Percentiles rank a stretch among this genome's conserved stretches.
These are phyloP conservation scores for Trametes villosa DNA, from an alignment of 768 basidiomycete species.

Conservation along the genomic window DNA sequence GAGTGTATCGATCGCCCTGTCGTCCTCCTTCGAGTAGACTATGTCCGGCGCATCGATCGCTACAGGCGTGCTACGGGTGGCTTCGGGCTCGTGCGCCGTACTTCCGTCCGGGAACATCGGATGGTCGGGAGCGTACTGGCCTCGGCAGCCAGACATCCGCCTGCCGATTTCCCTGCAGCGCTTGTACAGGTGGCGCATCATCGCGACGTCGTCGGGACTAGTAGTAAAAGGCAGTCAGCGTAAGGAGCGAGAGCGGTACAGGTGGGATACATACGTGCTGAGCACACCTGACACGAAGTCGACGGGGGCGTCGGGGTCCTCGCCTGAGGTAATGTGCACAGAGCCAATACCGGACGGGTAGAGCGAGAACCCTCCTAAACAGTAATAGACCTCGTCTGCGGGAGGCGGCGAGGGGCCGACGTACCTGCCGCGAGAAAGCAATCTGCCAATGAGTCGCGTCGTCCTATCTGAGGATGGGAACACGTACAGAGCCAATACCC, in stretches of 20 bases:
- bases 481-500: neutral
- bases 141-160: constrained; percentile 50
- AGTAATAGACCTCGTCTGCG: constrained; percentile 18
- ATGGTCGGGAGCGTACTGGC: constrained; percentile 33
- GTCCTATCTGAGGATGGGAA: neutral
- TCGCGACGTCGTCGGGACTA: constrained; percentile 36
- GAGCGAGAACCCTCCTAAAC: constrained; percentile 11
- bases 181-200: constrained; percentile 59
- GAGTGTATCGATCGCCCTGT: constrained; percentile 38
- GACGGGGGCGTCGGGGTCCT: constrained; percentile 25
- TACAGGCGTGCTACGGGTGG: constrained; percentile 28
- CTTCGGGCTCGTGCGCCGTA: constrained; percentile 29
- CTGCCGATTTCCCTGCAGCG: constrained; percentile 55
- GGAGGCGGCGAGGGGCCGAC: neutral
- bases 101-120: constrained; percentile 39
- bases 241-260: neutral
- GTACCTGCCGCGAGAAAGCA: neutral
- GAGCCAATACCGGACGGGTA: constrained; percentile 30
- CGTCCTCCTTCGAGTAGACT: constrained; percentile 39
- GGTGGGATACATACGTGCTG: neutral
- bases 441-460: neutral
- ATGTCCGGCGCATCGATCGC: constrained; percentile 36
- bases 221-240: neutral
- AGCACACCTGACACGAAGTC: constrained; percentile 33
- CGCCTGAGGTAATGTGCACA: constrained; percentile 26